Conservation (phyloP, 2,329 filamentous ascomycete genomes). For the Pyricularia pennisetigena region DNA sequence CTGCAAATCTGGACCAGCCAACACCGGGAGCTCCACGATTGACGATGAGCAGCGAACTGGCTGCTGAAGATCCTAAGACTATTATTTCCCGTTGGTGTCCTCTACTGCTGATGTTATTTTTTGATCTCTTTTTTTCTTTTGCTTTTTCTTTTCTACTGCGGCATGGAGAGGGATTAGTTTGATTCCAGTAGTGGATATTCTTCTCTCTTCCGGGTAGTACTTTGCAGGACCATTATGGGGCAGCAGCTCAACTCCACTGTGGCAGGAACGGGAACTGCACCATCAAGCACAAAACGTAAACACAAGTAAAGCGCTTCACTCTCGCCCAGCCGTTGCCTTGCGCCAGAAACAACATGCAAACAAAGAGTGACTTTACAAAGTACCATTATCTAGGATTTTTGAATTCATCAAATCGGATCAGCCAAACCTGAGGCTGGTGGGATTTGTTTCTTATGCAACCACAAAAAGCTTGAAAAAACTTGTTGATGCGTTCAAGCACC, state of each 20-base stretch:
- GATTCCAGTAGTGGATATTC: neutral
- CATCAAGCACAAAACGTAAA: neutral
- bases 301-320: too few relatives aligned
- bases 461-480: neutral
- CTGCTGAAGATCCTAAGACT: neutral
- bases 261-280: neutral
- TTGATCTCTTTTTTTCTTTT: too few relatives aligned
- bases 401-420: neutral
- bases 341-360: neutral
- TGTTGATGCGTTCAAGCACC: neutral
- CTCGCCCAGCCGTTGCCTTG: neutral
- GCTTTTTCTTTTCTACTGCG: neutral
- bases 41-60: neutral
- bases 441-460: neutral
- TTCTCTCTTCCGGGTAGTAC: neutral
- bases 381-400: neutral
- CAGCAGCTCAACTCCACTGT: neutral
- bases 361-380: neutral
- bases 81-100: neutral
- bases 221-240: neutral
- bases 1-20: neutral
- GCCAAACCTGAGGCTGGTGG: neutral
- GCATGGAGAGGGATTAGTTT: neutral
- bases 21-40: neutral
- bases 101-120: neutral